Evolutionary conservation across 148 eudicot species (phyloP).

Genomic region (Fagopyrum homotropicum): DNA sequence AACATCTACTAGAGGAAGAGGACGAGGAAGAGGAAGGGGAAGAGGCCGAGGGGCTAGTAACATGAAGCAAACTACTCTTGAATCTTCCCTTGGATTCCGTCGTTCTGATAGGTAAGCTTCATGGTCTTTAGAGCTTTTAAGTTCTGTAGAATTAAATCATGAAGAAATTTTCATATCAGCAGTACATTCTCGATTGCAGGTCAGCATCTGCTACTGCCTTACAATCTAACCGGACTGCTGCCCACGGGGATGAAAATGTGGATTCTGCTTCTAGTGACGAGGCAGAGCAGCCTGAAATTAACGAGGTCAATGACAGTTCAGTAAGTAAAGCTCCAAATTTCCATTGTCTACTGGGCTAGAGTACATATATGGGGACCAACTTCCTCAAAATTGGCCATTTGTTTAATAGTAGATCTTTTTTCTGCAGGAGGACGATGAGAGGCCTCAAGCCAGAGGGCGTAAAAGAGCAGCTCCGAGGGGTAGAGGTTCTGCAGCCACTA

Average conservation of each 20-base stretch:
- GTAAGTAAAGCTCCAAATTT: constrained; percentile 25
- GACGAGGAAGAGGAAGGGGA: constrained; percentile 85
- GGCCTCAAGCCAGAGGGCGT: constrained; percentile 45
- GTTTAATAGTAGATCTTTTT: background rate
- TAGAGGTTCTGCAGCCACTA: constrained; percentile 50
- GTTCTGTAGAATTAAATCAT: background rate
- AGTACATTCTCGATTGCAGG: constrained; percentile 34
- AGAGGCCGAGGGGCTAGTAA: constrained; percentile 50
- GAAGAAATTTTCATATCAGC: background rate
- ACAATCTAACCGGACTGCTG: constrained; percentile 53
- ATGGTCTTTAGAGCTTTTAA: constrained; percentile 4
- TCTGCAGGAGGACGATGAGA: constrained; percentile 48
- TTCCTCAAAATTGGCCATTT: background rate
- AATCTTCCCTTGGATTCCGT: constrained; percentile 54
- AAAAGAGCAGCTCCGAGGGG: constrained; percentile 92
- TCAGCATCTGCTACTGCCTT: constrained; percentile 70
- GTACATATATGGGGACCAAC: background rate
- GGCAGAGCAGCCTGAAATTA: constrained; percentile 30
- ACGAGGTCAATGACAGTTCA: constrained; percentile 59
- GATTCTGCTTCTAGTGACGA: constrained; percentile 82
- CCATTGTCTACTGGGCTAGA: background rate
- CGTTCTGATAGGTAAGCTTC: constrained; percentile 63
- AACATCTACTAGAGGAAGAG: constrained; percentile 56
- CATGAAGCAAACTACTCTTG: constrained; percentile 94
- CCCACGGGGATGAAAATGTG: constrained; percentile 65